Evolutionary conservation across 257 asterid genomes (phyloP).

Genomic region (Solanum paucissectum): DNA sequence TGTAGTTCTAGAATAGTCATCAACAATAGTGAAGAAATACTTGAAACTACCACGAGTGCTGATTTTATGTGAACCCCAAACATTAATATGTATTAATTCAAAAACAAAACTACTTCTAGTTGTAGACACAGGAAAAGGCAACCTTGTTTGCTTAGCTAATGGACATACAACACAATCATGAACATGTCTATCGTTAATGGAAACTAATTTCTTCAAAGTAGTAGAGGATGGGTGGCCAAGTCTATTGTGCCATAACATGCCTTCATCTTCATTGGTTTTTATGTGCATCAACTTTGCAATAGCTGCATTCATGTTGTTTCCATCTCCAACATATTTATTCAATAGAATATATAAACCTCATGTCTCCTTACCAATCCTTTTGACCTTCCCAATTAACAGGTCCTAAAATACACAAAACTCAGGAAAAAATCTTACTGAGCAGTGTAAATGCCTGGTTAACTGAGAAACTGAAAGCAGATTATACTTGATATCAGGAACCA

Average conservation of each 20-base stretch:
- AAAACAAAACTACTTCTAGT: background rate
- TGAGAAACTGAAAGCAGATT: background rate
- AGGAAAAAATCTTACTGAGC: too few relatives aligned
- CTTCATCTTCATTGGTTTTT: background rate
- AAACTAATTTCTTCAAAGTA: too few relatives aligned
- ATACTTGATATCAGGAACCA: background rate
- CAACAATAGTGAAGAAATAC: background rate
- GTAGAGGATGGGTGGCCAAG: background rate
- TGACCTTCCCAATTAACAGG: background rate
- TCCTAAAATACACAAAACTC: background rate
- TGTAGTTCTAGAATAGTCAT: background rate
- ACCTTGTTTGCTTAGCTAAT: too few relatives aligned
- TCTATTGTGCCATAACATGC: background rate
- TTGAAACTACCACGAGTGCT: background rate
- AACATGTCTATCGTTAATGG: background rate
- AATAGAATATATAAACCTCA: background rate
- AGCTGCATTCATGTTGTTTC: too few relatives aligned
- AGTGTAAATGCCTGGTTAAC: background rate
- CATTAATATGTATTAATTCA: background rate
- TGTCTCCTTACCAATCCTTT: background rate
- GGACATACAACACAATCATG: background rate
- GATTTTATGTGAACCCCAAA: too few relatives aligned
- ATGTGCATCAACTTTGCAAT: background rate
- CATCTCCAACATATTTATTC: background rate
- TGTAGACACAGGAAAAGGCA: background rate